Evolutionary conservation across 2,329 filamentous ascomycete genomes (phyloP).

Genomic region (Corinectria fuckeliana): DNA sequence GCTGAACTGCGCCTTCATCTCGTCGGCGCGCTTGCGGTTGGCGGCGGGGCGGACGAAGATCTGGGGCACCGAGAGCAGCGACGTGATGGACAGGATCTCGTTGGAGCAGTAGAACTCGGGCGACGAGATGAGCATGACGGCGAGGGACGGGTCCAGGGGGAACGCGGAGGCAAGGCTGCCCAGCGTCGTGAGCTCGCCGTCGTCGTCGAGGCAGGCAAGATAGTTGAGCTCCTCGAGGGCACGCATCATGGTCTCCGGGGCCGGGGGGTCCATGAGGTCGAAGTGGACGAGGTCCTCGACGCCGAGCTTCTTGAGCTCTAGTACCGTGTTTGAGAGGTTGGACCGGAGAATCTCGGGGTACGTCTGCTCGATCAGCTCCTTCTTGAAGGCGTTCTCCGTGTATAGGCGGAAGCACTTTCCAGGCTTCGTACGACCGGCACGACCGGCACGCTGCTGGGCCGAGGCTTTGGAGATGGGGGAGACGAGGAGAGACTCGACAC

Average conservation of each 20-base stretch:
- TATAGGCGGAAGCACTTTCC: constrained; percentile 99
- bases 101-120: constrained; percentile 99
- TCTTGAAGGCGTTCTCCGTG: constrained; percentile 94
- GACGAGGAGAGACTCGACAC: constrained; percentile 96
- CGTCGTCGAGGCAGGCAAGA: constrained; percentile 93
- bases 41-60: constrained; percentile 88
- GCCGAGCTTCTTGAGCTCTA: constrained; percentile 97
- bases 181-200: constrained; percentile 87
- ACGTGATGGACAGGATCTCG: constrained; percentile 94
- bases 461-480: constrained; percentile 98
- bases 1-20: constrained; percentile 95
- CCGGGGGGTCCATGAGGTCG: constrained; percentile 97
- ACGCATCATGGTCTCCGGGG: constrained; percentile 97
- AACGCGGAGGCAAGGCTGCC: constrained; percentile 93
- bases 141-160: constrained; percentile 89
- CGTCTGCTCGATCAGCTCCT: constrained; percentile 96
- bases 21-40: constrained; percentile 88
- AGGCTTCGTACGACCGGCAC: constrained; percentile 96
- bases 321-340: constrained; percentile 91
- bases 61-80: constrained; percentile 91
- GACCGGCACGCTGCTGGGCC: constrained; percentile 95
- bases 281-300: constrained; percentile 97
- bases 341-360: constrained; percentile 95
- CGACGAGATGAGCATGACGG: constrained; percentile 97
- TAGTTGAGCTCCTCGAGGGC: constrained; percentile 98